These are phyloP conservation scores for Ophiosphaerella herpotricha DNA, from an alignment of 2,329 filamentous ascomycete genomes.

Conservation along the genomic window DNA sequence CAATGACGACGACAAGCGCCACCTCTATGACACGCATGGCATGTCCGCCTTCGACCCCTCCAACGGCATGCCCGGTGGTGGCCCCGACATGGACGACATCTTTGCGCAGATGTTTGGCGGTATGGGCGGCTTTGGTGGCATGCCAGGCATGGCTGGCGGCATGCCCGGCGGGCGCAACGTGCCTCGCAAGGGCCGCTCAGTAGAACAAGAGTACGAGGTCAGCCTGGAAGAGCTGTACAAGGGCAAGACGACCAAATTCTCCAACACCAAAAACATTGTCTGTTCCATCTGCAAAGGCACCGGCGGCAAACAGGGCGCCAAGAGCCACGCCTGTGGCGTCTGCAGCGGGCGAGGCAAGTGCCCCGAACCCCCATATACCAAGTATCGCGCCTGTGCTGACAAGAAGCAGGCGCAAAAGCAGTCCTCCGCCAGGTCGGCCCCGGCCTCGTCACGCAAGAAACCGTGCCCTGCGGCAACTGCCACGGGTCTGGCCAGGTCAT, in stretches of 20 bases:
- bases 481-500: constrained; percentile 82
- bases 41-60: constrained; percentile 93
- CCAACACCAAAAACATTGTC: constrained; percentile 90
- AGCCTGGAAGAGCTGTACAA: constrained; percentile 95
- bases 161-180: constrained; percentile 55
- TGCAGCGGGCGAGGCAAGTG: constrained; percentile 75
- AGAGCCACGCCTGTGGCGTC: constrained; percentile 77
- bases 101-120: constrained; percentile 83
- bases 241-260: constrained; percentile 96
- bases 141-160: constrained; percentile 66
- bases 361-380: too few species aligned
- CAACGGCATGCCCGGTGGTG: constrained; percentile 61
- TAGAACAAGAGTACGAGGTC: constrained; percentile 90
- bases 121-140: constrained; percentile 49
- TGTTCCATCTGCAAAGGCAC: constrained; percentile 86
- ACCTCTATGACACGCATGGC: constrained; percentile 89
- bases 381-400: constrained; percentile 17
- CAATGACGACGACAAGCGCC: constrained; percentile 89
- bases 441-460: constrained; percentile 80
- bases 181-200: constrained; percentile 75
- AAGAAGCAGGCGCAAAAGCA: constrained; percentile 66
- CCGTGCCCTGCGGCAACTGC: constrained; percentile 80
- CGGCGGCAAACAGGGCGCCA: constrained; percentile 90
- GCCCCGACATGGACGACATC: constrained; percentile 87
- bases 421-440: constrained; percentile 83